These are phyloP conservation scores for Phallus indusiatus DNA, from an alignment of 768 basidiomycete species.

Conservation along the genomic window DNA sequence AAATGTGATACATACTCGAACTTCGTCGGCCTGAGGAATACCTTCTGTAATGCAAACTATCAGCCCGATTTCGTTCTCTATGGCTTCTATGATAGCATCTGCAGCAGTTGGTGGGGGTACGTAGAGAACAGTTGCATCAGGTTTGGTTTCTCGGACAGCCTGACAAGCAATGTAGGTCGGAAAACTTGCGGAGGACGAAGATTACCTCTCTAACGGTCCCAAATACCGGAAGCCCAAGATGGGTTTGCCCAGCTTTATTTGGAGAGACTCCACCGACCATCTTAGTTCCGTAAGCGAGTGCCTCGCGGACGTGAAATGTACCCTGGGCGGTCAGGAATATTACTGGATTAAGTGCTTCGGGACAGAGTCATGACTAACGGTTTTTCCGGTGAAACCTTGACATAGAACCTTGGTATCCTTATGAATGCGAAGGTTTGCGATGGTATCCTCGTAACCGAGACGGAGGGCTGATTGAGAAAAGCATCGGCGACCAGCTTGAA, in stretches of 20 bases:
- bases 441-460: conserved; percentile 78
- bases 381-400: conserved; percentile 94
- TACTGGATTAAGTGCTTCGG: background rate
- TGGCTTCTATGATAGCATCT: conserved; percentile 97
- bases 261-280: conserved; percentile 98
- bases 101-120: conserved; percentile 96
- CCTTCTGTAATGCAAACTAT: conserved; percentile 99
- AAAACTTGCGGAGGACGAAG: conserved; percentile 3
- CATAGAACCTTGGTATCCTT: conserved; percentile 93
- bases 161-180: conserved; percentile 22
- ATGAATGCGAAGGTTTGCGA: conserved; percentile 84
- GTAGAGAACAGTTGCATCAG: conserved; percentile 94
- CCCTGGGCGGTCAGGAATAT: conserved; percentile 39
- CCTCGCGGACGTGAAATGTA: conserved; percentile 93
- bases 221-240: conserved; percentile 92
- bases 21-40: conserved; percentile 96
- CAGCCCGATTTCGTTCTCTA: conserved; percentile 93
- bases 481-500: conserved; percentile 36
- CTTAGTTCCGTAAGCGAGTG: conserved; percentile 88
- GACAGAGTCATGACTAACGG: conserved; percentile 49
- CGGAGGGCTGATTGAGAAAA: conserved; percentile 73
- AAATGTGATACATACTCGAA: conserved; percentile 47
- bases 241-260: conserved; percentile 91
- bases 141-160: conserved; percentile 80
- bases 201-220: conserved; percentile 80